Base-by-base conservation (phyloP, 257 asterid genomes). In the Salvia splendens region DNA sequence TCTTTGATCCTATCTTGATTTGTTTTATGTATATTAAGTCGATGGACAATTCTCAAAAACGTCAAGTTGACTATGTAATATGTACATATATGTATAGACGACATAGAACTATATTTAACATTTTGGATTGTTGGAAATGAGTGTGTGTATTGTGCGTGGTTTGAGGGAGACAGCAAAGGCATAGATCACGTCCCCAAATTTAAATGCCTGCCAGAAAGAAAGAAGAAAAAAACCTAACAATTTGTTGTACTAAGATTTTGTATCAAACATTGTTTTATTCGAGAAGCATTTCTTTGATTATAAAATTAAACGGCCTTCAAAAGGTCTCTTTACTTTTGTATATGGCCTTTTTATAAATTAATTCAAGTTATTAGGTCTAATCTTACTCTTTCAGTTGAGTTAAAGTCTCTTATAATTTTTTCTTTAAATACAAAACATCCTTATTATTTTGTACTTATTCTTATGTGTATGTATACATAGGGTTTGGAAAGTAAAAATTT, bases 101-200 rank as follows among this genome's bases (percentile, higher is more conserved):
- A 65, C 55, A 65, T 49, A 41, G 0, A 40, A 17, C 24, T 8
- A 20, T 52, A 50, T 52, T 35, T 6, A 17, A 38, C 14, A 9
- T 36, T 35, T 50, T 62, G 75, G 65, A 52, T 50, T 51, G 51
- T 46, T 64, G 64, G 62, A 63, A 40, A 60, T 42, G 56, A 80
- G 73, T 66, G 64, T 36, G 73, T 60, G 69, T n/a, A n/a, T 60
- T 67, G 78, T 77, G 76, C 53, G 77, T 73, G 79, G 68, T 63
- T 54, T 71, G 72, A 77, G 76, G 82, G 76, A 60, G 86, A 75
- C 78, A 78, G 63, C 63, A 49, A 57, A 69, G 49, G 74, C 86
- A 78, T 75, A 78, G 78, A 75, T 68, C 58, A 67, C 72, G 80
- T 72, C 38, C n/a, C 61, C 56, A 64, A 33, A 46, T 46, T 16